phyloP scores from a whole-genome alignment of 345 rosid species.

The Dipteronia dyeriana region DNA sequence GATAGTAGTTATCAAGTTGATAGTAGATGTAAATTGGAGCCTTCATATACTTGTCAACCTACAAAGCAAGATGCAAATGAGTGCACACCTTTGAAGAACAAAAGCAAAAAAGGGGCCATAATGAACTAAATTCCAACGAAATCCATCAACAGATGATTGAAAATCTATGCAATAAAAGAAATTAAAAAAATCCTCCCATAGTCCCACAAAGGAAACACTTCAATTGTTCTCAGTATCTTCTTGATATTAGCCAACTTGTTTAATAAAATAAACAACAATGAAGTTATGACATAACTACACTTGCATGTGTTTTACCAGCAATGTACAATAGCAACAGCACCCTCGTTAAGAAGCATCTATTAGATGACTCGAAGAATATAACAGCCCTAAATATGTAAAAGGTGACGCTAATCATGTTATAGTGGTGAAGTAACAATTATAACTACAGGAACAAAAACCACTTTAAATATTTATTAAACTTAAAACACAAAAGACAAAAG shows the following conservation, averaged over 20 bases:
- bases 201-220: neutral
- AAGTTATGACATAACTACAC: neutral
- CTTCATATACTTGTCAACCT: constrained; percentile 79
- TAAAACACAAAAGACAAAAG: neutral
- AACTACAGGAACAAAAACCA: neutral
- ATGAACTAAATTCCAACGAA: neutral
- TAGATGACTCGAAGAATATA: neutral
- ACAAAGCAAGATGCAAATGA: constrained; percentile 18
- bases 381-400: neutral
- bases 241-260: neutral
- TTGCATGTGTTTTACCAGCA: neutral
- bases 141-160: neutral
- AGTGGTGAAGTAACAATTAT: neutral
- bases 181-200: neutral
- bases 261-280: neutral
- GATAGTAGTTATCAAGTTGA: constrained; percentile 87
- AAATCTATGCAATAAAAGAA: neutral
- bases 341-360: neutral
- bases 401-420: neutral
- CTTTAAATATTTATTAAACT: neutral
- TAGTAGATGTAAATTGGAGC: constrained; percentile 83
- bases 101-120: neutral
- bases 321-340: neutral
- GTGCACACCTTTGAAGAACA: constrained; percentile 12
- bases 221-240: neutral